A percentile compares a stretch with the other conserved stretches of the same genome.
phyloP scores from a whole-genome alignment of 2,329 filamentous ascomycete genomes.

The Parascedosporium putredinis region DNA sequence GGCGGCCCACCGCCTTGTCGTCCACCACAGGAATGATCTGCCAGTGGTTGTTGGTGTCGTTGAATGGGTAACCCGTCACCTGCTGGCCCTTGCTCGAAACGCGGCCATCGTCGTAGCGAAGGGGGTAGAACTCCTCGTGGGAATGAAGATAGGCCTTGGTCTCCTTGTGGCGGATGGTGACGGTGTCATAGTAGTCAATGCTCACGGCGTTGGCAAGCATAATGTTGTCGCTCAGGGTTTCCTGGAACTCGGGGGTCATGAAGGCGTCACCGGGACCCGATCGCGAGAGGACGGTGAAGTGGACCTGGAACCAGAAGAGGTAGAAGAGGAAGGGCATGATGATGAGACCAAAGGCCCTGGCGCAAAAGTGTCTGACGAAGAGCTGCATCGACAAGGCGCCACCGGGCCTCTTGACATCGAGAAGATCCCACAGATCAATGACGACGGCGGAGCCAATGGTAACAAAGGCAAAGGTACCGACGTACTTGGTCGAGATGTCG shows the following conservation, averaged over 20 bases:
- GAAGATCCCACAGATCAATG: conserved; percentile 90
- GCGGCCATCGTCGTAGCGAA: conserved; percentile 93
- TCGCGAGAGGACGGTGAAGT: conserved; percentile 78
- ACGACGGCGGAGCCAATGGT: conserved; percentile 89
- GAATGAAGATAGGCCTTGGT: conserved; percentile 95
- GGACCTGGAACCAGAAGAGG: conserved; percentile 99
- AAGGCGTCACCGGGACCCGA: conserved; percentile 97
- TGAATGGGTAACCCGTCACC: conserved; percentile 94
- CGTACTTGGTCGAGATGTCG: conserved; percentile 97
- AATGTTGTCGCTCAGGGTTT: conserved; percentile 87
- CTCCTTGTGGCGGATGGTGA: conserved; percentile 90
- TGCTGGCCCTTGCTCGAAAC: conserved; percentile 97
- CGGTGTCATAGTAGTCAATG: conserved; percentile 81
- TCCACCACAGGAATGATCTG: conserved; percentile 68
- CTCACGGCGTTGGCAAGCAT: conserved; percentile 81
- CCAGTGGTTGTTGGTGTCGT: conserved; percentile 99
- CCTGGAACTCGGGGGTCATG: conserved; percentile 97
- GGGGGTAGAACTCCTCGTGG: conserved; percentile 77
- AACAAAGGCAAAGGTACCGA: conserved; percentile 92
- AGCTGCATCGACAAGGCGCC: conserved; percentile 69
- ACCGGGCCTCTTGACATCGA: conserved; percentile 76
- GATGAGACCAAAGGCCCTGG: conserved; percentile 77
- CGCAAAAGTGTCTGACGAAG: conserved; percentile 83
- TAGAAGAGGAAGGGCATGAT: conserved; percentile 94
- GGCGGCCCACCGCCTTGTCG: conserved; percentile 44